Conservation (phyloP, 1,284 basidiomycete species). For the Neolentinus lepideus region DNA sequence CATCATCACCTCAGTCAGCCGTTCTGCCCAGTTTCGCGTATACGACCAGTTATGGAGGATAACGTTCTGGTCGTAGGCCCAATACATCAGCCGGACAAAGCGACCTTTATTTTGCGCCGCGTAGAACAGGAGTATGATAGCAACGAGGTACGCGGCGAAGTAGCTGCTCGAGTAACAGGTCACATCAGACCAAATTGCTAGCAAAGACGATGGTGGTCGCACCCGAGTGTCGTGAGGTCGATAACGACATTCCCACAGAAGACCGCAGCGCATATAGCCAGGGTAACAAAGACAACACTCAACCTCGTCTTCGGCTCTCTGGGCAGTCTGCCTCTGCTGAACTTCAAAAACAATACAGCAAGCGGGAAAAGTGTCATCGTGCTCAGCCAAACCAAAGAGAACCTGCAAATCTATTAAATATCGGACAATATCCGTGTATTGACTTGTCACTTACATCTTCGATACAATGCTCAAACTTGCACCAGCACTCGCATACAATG, state of each 20-base stretch:
- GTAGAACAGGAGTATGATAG: slow-evolving; percentile 38
- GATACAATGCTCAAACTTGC: slow-evolving; percentile 47
- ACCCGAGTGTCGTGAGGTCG: slow-evolving; percentile 49
- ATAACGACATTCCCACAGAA: slow-evolving; percentile 56
- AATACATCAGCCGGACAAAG: slow-evolving; percentile 46
- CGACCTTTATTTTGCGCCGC: slow-evolving; percentile 44
- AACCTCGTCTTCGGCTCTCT: slow-evolving; percentile 34
- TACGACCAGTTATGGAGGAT: slow-evolving; percentile 27
- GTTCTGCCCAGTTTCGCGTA: slow-evolving; percentile 33
- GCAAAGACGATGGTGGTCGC: too few species aligned
- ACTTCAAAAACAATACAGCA: slow-evolving; percentile 52
- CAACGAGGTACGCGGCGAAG: slow-evolving; percentile 52
- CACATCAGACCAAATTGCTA: slow-evolving; percentile 4
- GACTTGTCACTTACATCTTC: slow-evolving; percentile 33
- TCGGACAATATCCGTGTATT: neutral
- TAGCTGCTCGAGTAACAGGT: slow-evolving; percentile 32
- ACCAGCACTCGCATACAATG: slow-evolving; percentile 53
- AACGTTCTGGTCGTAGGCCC: slow-evolving; percentile 57
- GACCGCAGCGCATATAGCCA: slow-evolving; percentile 38
- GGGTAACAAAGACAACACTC: slow-evolving; percentile 29
- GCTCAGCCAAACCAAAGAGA: slow-evolving; percentile 55
- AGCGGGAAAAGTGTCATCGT: slow-evolving; percentile 61
- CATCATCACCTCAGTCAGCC: slow-evolving; percentile 37
- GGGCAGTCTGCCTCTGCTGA: slow-evolving; percentile 53
- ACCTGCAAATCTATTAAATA: slow-evolving; percentile 28